Evolutionary conservation across 2,329 filamentous ascomycete genomes (phyloP), one percentile per base, ranked within the genome.

Genomic region (Phialocephala sp.): DNA sequence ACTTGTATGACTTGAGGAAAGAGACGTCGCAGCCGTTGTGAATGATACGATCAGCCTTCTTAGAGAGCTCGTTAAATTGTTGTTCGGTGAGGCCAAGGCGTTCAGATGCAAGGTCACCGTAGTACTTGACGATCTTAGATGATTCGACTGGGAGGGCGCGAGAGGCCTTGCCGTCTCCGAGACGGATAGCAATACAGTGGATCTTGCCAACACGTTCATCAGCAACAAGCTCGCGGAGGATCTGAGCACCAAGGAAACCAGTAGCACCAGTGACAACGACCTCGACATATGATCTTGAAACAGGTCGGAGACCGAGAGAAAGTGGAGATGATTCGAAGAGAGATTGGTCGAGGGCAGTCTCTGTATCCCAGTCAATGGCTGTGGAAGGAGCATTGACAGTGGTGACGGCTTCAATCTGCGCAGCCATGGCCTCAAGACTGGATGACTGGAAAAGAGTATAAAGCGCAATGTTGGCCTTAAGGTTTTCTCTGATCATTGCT

Each of bases 11-110:
- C 35, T 82, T 77, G 67, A 74, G 64, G 71, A 74, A 80, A 8
- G 72, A 78, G 15, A 75, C 73, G 22, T 79, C 77, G n/a, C 82
- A 81, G 8, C 80, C 84, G 60, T 76, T 79, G 72, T 86, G 89
- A 32, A 91, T 82, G 59, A 89, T 82, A 4, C 82, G 71, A 68
- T 83, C 77, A 1, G 74, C 77, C 3, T 70, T 55, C 3, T 56
- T 32, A n/a, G 73, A 72, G 1, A 85, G 68, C 0, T 32, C 32
- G 2, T 59, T 18, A 14, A 75, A 69, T 22, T 78, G 72, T 1
- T 39, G 27, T 24, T 77, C 64, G 1, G 70, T 69, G 20, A 84
- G 76, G 0, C 82, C 82, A 2, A 85, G 75, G 4, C 45, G 67
- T 0, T 76, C 74, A 1, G 57, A 52, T 0, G 66, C 65, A 0